These are phyloP conservation scores for Gloeophyllum trabeum DNA, from an alignment of 768 basidiomycete genomes.

Conservation along the genomic window DNA sequence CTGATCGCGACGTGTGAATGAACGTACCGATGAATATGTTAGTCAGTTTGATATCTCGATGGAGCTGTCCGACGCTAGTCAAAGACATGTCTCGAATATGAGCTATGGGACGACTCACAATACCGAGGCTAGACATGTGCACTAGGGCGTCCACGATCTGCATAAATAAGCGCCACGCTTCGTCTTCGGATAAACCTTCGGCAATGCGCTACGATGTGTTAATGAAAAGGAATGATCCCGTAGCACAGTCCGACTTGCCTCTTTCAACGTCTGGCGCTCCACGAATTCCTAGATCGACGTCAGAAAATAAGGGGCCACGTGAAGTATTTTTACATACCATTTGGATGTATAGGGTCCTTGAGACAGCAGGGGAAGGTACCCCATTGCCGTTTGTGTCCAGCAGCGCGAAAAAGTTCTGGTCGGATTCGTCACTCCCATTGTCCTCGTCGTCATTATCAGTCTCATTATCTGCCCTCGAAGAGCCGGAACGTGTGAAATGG, in stretches of 20 bases:
- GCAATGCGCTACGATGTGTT: conserved; percentile 58
- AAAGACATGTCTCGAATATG: conserved; percentile 1
- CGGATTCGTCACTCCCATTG: conserved; percentile 26
- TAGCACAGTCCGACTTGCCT: conserved; percentile 30
- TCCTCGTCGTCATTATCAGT: conserved; percentile 20
- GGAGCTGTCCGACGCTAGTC: conserved; percentile 29
- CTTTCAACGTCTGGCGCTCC: conserved; percentile 81
- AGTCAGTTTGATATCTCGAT: conserved; percentile 84
- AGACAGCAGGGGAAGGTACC: conserved; percentile 2
- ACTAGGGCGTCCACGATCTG: conserved; percentile 86
- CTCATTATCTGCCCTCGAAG: conserved; percentile 4
- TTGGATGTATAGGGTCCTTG: conserved; percentile 79
- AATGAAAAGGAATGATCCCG: too few species aligned
- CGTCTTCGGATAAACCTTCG: conserved; percentile 72
- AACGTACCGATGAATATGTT: conserved; percentile 95
- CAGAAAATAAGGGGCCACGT: too few species aligned
- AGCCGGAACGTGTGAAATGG: conserved; percentile 51
- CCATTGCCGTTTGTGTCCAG: background rate
- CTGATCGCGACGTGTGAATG: too few species aligned
- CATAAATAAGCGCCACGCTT: conserved; percentile 83
- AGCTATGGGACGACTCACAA: conserved; percentile 34
- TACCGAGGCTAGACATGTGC: conserved; percentile 82
- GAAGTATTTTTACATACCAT: conserved; percentile 78
- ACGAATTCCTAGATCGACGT: conserved; percentile 63
- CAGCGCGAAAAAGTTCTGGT: conserved; percentile 10